Conservation (phyloP, 768 basidiomycete species). For the Pholiota molesta region DNA sequence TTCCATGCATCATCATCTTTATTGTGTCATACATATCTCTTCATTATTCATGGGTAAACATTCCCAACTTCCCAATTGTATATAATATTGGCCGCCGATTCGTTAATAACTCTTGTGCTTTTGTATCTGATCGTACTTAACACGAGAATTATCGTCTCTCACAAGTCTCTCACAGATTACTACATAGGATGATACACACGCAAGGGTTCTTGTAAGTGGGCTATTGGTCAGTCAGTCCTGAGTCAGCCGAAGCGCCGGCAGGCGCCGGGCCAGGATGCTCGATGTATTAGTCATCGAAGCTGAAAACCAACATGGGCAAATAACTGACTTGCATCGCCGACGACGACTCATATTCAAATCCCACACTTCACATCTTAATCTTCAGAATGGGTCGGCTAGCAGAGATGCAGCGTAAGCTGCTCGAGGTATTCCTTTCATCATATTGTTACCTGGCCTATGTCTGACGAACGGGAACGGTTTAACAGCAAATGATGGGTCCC, state of each 20-base stretch:
- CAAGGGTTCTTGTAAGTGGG: too few species aligned
- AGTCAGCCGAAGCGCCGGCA: too few species aligned
- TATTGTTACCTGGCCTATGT: constrained; percentile 13
- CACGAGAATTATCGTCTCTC: too few species aligned
- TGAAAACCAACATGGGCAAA: constrained; percentile 4
- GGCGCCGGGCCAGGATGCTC: too few species aligned
- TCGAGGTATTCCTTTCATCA: constrained; percentile 37
- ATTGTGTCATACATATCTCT: constrained; percentile 13
- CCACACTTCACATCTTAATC: constrained; percentile 14
- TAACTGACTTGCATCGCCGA: background rate
- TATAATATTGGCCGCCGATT: background rate
- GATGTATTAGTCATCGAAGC: background rate
- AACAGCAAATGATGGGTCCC: constrained; percentile 99
- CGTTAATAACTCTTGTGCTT: background rate
- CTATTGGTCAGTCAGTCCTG: too few species aligned
- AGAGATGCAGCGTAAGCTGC: constrained; percentile 96
- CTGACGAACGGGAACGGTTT: constrained; percentile 17
- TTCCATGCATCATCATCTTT: background rate
- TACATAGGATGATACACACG: too few species aligned
- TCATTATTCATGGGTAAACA: background rate
- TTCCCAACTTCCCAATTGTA: background rate
- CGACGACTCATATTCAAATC: background rate
- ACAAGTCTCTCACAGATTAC: too few species aligned
- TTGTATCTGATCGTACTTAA: too few species aligned
- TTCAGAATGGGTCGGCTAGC: constrained; percentile 87